Evolutionary conservation across 73 alveolate species (phyloP).

Genomic region (Tetrahymena borealis): DNA sequence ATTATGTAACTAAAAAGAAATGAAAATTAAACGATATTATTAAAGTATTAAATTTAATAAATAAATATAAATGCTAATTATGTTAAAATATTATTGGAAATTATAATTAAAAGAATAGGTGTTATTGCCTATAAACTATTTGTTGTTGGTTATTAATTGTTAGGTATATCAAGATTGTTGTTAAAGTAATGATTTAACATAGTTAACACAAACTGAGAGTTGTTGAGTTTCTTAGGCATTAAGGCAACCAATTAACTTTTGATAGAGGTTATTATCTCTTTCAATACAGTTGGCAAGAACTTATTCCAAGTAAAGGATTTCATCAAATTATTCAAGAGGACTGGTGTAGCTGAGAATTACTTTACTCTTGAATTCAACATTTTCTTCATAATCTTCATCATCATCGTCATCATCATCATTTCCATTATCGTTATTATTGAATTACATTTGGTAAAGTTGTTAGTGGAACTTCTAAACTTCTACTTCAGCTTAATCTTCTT

Average conservation of each 20-base stretch:
- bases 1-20: no score
- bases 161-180: background rate
- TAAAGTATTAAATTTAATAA: no score
- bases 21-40: no score
- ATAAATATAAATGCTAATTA: no score
- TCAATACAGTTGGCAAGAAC: background rate
- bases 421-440: background rate
- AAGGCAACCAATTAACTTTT: background rate
- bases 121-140: no score
- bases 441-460: background rate
- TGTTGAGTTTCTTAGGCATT: background rate
- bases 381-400: background rate
- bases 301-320: background rate
- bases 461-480: background rate
- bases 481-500: background rate
- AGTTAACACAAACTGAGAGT: background rate
- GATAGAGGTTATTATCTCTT: background rate
- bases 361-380: background rate
- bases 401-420: background rate
- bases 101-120: background rate
- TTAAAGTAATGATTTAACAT: background rate
- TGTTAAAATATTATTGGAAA: no score
- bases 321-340: background rate
- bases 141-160: no score
- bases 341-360: background rate